A percentile compares a stretch with the other conserved stretches of the same genome.
Evolutionary conservation across 192 early-diverging fungal species (phyloP).

Genomic region (Powellomyces hirtus): DNA sequence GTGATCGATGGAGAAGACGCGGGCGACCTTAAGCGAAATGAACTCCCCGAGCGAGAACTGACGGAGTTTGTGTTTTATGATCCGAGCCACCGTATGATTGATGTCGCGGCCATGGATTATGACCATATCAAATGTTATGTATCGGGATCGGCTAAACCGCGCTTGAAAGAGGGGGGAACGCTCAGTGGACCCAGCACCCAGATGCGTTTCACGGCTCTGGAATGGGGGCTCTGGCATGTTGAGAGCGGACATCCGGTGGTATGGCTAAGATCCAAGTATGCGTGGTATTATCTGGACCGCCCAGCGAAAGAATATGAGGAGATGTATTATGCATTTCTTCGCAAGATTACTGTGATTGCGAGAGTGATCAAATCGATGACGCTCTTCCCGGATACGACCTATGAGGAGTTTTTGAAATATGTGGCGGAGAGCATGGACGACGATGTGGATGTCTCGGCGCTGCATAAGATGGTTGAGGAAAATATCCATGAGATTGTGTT

Average conservation of each 20-base stretch:
- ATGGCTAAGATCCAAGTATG: not conserved
- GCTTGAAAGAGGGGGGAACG: not conserved
- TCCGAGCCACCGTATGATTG: not conserved
- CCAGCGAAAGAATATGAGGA: not conserved
- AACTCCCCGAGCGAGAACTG: not conserved
- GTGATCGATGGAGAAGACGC: not conserved
- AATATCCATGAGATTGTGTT: not conserved
- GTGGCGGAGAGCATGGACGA: not conserved
- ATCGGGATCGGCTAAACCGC: not conserved
- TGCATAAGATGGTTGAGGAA: not conserved
- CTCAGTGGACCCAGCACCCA: not conserved
- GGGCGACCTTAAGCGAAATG: not conserved
- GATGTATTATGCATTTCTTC: not conserved
- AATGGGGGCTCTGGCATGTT: not conserved
- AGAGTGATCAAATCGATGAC: not conserved
- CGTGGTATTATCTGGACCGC: not conserved
- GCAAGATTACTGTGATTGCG: not conserved
- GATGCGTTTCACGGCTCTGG: not conserved
- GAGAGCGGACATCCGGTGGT: not conserved
- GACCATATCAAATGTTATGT: not conserved
- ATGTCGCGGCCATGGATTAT: not conserved
- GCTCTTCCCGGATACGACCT: not conserved
- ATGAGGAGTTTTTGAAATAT: not conserved
- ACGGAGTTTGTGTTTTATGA: not conserved
- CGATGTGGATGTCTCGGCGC: not conserved